Evolutionary conservation across 2,329 filamentous ascomycete genomes (phyloP).

Genomic region (Fusarium protoensiforme): DNA sequence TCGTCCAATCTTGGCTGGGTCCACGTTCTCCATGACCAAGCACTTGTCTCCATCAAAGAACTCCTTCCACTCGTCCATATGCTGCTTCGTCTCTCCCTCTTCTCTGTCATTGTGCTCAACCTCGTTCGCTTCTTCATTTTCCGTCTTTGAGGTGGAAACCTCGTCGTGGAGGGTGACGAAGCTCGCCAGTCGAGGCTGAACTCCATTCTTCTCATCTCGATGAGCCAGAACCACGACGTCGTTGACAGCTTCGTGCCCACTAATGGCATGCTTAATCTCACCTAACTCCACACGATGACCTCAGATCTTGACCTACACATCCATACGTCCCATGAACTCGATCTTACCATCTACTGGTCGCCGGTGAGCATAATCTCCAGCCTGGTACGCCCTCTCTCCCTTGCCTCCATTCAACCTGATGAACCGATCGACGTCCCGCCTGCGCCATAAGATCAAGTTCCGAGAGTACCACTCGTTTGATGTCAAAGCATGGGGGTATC

Average conservation of each 20-base stretch:
- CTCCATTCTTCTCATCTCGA: slow-evolving; percentile 21
- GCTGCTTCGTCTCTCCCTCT: not conserved
- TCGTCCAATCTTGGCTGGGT: slow-evolving; percentile 18
- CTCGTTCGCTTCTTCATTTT: not conserved
- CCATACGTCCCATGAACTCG: slow-evolving; percentile 44
- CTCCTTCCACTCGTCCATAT: slow-evolving; percentile 1
- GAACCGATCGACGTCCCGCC: slow-evolving; percentile 27
- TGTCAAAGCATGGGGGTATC: too few relatives aligned
- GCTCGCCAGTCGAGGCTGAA: slow-evolving; percentile 14
- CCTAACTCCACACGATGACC: slow-evolving; percentile 39
- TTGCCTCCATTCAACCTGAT: slow-evolving; percentile 2
- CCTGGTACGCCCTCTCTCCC: slow-evolving; percentile 36
- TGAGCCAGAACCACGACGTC: slow-evolving; percentile 32
- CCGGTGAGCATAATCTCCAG: slow-evolving; percentile 40
- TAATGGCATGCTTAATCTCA: slow-evolving; percentile 37
- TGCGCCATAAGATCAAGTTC: not conserved
- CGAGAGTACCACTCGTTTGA: not conserved
- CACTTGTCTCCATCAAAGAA: slow-evolving; percentile 26
- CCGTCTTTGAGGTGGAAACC: not conserved
- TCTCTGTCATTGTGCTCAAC: not conserved
- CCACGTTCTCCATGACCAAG: slow-evolving; percentile 13
- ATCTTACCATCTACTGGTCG: slow-evolving; percentile 35
- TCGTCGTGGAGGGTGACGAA: not conserved
- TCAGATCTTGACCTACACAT: slow-evolving; percentile 44
- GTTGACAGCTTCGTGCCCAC: slow-evolving; percentile 16